Evolutionary conservation across 1,284 basidiomycete genomes (phyloP), one percentile per base, ranked within the genome.

Genomic region (Moniliophthora roreri): DNA sequence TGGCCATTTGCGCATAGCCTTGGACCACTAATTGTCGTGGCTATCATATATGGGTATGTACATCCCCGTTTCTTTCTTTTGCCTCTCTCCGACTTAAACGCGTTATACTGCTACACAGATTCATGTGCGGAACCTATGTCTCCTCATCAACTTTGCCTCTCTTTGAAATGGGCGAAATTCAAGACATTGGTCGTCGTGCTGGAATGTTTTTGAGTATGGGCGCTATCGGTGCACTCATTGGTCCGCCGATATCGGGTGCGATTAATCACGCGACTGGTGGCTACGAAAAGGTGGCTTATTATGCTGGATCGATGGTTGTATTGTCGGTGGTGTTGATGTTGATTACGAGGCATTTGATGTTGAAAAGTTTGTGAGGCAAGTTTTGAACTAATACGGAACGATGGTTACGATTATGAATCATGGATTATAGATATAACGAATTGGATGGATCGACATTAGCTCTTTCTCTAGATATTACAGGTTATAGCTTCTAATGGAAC

Each of bases 181-280:
- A 63, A 2, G 76, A 81, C 52, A 69, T 80, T 4, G 81, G 81
- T 15, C 66, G 75, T 26, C 73, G 80, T 13, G 65, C 71, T 1
- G 79, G 81, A 1, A 71, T 82, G 66, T 71, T 72, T 47, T 66
- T 79, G 57, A 79, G 72, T 6, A 58, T 80, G 21, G 46, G 73
- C 18, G 65, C 69, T n/a, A 26, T 70, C n/a, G 57, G 59, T 41
- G 44, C 72, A 2, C 58, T 78, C n/a, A 68, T 63, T 10, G 76
- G 78, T 7, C 72, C 74, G 16, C 76, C 77, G 1, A 77, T 79
- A 47, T 76, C 74, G 4, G 78, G 77, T n/a, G 75, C 75, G 1
- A 77, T 80, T 55, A 65, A 68, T 44, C 58, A 58, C 16, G 60
- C 65, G 0, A 71, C 74, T 1, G 69, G 66, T 4, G 63, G 64